phyloP scores from a whole-genome alignment of 805 yeast species.

The Clavispora santaluciae region DNA sequence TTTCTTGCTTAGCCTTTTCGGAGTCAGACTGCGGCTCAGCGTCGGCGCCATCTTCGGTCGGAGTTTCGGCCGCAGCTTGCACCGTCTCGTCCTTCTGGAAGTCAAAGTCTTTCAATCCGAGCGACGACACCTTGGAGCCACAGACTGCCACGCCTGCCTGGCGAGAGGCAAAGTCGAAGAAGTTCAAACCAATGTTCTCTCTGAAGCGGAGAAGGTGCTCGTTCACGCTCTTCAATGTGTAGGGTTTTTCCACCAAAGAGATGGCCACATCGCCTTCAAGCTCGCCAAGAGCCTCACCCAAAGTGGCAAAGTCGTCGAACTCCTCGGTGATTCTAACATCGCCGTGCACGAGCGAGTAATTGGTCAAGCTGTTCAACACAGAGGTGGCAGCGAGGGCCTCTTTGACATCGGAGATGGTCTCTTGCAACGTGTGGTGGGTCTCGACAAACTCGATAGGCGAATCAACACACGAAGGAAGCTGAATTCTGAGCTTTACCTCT shows the following conservation, averaged over 20 bases:
- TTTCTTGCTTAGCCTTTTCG: slow-evolving; percentile 6
- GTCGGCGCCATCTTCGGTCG: slow-evolving; percentile 5
- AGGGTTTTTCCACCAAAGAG: slow-evolving; percentile 48
- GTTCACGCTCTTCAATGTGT: slow-evolving; percentile 55
- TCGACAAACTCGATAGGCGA: slow-evolving; percentile 19
- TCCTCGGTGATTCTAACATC: slow-evolving; percentile 27
- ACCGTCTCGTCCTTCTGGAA: slow-evolving; percentile 8
- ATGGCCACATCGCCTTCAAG: slow-evolving; percentile 32
- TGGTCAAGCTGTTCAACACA: slow-evolving; percentile 54
- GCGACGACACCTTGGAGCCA: slow-evolving; percentile 40
- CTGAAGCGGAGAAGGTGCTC: slow-evolving; percentile 62
- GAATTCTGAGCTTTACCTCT: slow-evolving; percentile 19
- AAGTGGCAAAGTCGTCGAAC: slow-evolving; percentile 26
- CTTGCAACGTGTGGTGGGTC: slow-evolving; percentile 33
- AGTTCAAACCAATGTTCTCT: slow-evolving; percentile 52
- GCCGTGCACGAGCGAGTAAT: slow-evolving; percentile 44
- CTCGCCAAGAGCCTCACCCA: slow-evolving; percentile 19
- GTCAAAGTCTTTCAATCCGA: slow-evolving; percentile 34
- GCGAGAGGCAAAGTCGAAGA: slow-evolving; percentile 39
- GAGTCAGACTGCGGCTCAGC: slow-evolving; percentile 6
- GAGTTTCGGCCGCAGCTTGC: slow-evolving; percentile 3
- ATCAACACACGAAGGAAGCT: slow-evolving; percentile 16
- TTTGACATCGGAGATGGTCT: slow-evolving; percentile 52
- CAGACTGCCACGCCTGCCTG: slow-evolving; percentile 46
- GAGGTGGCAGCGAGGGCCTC: slow-evolving; percentile 57